These are phyloP conservation scores for Saccharomyces hybrid DNA, from an alignment of 1,139 yeast genomes.

Conservation along the genomic window DNA sequence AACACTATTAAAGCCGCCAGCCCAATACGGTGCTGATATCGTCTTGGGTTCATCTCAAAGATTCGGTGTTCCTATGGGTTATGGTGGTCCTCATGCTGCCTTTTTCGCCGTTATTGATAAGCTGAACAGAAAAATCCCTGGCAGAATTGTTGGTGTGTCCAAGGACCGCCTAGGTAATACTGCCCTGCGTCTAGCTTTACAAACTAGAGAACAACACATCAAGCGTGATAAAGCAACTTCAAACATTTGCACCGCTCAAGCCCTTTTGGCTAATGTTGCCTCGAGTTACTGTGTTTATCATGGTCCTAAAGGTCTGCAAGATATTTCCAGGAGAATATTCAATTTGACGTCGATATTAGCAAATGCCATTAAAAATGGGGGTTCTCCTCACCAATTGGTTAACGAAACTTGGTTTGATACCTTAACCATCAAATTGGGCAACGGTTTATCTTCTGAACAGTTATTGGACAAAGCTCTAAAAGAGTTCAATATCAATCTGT, in stretches of 20 bases:
- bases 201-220: constrained; percentile 96
- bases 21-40: constrained; percentile 82
- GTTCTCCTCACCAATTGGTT: constrained; percentile 46
- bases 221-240: constrained; percentile 96
- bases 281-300: constrained; percentile 96
- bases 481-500: constrained; percentile 64
- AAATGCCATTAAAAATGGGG: constrained; percentile 38
- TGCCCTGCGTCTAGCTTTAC: constrained; percentile 87
- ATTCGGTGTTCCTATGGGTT: constrained; percentile 95
- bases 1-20: constrained; percentile 77
- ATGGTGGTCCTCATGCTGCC: constrained; percentile 98
- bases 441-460: constrained; percentile 45
- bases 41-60: constrained; percentile 91
- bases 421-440: constrained; percentile 53
- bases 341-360: constrained; percentile 73
- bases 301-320: constrained; percentile 82
- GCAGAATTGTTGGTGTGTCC: constrained; percentile 87
- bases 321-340: constrained; percentile 71
- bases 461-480: constrained; percentile 51
- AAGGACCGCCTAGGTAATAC: constrained; percentile 85
- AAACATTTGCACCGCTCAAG: constrained; percentile 96
- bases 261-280: constrained; percentile 87
- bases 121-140: constrained; percentile 89
- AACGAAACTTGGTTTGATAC: constrained; percentile 83
- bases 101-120: constrained; percentile 78